Conservation (phyloP, 176 grass and related monocot species). For the Luzula sylvatica region DNA sequence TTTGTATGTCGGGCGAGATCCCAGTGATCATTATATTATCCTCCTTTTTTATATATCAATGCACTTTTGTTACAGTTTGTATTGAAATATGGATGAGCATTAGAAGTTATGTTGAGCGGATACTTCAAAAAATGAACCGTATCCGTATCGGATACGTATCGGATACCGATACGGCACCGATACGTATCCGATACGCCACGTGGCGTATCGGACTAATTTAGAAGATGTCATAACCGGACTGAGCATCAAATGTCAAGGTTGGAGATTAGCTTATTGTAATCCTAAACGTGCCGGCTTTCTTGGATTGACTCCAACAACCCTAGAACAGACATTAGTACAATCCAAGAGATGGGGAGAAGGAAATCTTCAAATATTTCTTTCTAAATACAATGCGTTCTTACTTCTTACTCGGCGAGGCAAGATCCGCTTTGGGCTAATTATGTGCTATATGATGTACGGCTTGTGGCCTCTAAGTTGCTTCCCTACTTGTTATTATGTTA, state of each 20-base stretch:
- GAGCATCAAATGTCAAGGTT: slow-evolving; percentile 61
- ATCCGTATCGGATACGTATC: no score
- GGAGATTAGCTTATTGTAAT: slow-evolving; percentile 54
- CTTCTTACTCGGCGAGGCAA: slow-evolving; percentile 43
- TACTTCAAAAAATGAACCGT: no score
- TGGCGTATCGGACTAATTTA: no score
- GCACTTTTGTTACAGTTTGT: slow-evolving; percentile 76
- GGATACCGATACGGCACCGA: no score
- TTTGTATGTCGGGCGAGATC: slow-evolving; percentile 29
- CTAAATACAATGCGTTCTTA: slow-evolving; percentile 48
- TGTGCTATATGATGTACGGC: slow-evolving; percentile 49
- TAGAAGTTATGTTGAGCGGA: no score
- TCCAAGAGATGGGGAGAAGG: slow-evolving; percentile 84
- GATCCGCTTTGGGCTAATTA: slow-evolving; percentile 50
- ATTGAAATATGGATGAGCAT: slow-evolving; percentile 57
- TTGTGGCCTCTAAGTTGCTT: slow-evolving; percentile 53
- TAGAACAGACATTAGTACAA: slow-evolving; percentile 60
- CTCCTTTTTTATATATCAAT: no score
- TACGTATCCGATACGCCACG: no score
- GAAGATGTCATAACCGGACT: slow-evolving; percentile 78
- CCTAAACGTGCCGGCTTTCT: slow-evolving; percentile 38
- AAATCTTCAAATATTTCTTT: slow-evolving; percentile 57
- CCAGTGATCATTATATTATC: no score
- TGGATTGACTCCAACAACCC: slow-evolving; percentile 45
- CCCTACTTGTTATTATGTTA: slow-evolving; percentile 50